Evolutionary conservation across 2,329 filamentous ascomycete species (phyloP).

Genomic region (Colletotrichum cuscutae): DNA sequence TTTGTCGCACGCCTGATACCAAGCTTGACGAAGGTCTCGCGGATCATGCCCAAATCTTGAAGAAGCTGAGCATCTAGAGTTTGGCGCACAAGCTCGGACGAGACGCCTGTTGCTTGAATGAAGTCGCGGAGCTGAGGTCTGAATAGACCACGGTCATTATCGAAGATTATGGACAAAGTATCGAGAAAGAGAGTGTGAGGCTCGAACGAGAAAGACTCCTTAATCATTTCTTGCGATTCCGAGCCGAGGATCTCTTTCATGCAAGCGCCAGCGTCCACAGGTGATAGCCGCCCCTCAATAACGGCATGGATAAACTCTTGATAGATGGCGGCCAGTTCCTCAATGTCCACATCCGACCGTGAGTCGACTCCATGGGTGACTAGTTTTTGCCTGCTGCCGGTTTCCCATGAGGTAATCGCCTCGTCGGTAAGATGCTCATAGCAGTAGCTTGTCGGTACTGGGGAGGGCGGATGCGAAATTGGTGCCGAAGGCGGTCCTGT

Average conservation of each 20-base stretch:
- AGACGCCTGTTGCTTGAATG: constrained; percentile 77
- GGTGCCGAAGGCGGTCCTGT: constrained; percentile 39
- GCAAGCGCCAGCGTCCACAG: constrained; percentile 75
- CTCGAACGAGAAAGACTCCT: constrained; percentile 65
- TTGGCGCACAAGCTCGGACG: constrained; percentile 77
- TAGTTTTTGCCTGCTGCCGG: constrained; percentile 71
- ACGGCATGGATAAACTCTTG: constrained; percentile 87
- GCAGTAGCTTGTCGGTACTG: constrained; percentile 64
- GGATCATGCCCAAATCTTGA: constrained; percentile 80
- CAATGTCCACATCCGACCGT: constrained; percentile 73
- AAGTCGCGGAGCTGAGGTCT: constrained; percentile 70
- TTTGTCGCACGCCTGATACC: constrained; percentile 93
- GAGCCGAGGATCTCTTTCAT: constrained; percentile 79
- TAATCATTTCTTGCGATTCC: constrained; percentile 60
- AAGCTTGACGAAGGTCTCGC: constrained; percentile 84
- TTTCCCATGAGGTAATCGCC: constrained; percentile 74
- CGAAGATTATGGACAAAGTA: constrained; percentile 81
- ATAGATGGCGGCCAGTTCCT: constrained; percentile 77
- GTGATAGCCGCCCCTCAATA: constrained; percentile 73
- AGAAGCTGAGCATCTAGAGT: constrained; percentile 85
- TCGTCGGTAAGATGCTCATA: constrained; percentile 83
- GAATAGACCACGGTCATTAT: constrained; percentile 68
- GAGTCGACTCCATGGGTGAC: constrained; percentile 73
- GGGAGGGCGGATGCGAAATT: constrained; percentile 41
- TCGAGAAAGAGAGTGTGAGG: constrained; percentile 82